Evolutionary conservation across 768 basidiomycete genomes (phyloP), one percentile per base, ranked within the genome.

Genomic region (Xerocomellus amylosporus): DNA sequence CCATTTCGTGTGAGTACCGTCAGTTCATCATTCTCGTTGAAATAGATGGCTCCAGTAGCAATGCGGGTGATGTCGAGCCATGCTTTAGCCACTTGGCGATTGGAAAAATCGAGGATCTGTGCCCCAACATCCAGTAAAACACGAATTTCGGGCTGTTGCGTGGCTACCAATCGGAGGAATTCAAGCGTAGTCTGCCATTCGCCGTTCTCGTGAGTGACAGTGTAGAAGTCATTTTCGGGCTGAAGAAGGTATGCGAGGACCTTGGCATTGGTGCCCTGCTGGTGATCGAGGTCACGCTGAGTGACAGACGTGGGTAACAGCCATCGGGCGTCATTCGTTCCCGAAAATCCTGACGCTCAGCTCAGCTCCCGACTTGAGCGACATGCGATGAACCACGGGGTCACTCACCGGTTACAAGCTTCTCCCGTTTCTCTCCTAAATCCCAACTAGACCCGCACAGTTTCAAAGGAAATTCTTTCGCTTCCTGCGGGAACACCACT

Each of bases 101-200:
- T 83, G 17, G 66, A 62, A 10, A 77, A 56, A 39, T 83, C 80
- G 4, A 83, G 69, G 50, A 83, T 76, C 58, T 83, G 81, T 0
- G 81, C 79, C 0, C 81, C 82, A 8, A 83, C 78, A 49, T 83
- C 81, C 4, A 83, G 62, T 22, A 83, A 61, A 14, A 82, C 77
- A 34, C 71, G 69, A 14, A 81, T 67, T 12, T 66, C 58, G 0
- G 75, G 74, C 0, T 46, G 46, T 53, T 77, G 71, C 2, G 43
- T 10, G 4, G 67, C 62, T 2, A 82, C 15, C 20, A 64, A 42
- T 3, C 55, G 24, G 30, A 79, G 53, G 46, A 68, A 30, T 9
- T 51, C 14, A 1, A 4, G n/a, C 0, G 62, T 49, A 3, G 28
- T 43, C 19, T 41, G 26, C 26, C 52, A 26, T n/a, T 46, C 14